phyloP scores from a whole-genome alignment of 2,329 filamentous ascomycete genomes.

The Colletotrichum karsti region DNA sequence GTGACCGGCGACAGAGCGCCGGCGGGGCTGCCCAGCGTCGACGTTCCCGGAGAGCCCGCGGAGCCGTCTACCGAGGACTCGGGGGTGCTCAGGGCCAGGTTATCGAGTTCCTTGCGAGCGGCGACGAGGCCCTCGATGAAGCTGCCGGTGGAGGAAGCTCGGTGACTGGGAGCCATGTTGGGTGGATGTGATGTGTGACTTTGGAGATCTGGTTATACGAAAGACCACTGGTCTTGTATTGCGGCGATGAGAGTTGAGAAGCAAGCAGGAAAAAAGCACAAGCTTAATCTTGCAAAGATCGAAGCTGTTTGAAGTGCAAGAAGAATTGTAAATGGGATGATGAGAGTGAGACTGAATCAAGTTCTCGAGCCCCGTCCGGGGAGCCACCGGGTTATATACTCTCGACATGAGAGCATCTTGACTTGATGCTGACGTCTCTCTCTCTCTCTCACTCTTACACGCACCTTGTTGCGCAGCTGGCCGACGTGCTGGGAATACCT shows the following conservation, averaged over 20 bases:
- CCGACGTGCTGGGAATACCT: background rate
- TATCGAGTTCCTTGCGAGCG: conserved; percentile 39
- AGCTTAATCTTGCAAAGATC: background rate
- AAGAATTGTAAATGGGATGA: background rate
- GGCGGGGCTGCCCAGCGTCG: conserved; percentile 42
- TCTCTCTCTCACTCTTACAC: background rate
- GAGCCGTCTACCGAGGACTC: conserved; percentile 37
- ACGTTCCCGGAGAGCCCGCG: conserved; percentile 39
- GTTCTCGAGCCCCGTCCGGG: background rate
- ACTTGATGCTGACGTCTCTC: conserved; percentile 27
- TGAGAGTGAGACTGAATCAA: background rate
- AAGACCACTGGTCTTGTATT: background rate
- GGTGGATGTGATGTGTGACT: no score
- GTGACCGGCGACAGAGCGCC: conserved; percentile 46
- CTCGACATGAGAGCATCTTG: conserved; percentile 13
- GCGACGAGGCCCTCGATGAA: conserved; percentile 42
- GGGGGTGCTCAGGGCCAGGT: conserved; percentile 41
- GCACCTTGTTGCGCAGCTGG: background rate
- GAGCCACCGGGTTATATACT: conserved; percentile 16
- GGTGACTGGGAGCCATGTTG: conserved; percentile 28
- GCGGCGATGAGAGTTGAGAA: background rate
- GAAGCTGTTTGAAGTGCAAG: background rate
- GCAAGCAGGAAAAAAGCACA: background rate
- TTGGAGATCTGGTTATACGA: no score
- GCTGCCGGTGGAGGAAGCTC: conserved; percentile 30